A percentile compares a stretch with the other conserved stretches of the same genome.
phyloP scores from a whole-genome alignment of 495 filamentous ascomycete genomes.

The Pseudevernia furfuracea region DNA sequence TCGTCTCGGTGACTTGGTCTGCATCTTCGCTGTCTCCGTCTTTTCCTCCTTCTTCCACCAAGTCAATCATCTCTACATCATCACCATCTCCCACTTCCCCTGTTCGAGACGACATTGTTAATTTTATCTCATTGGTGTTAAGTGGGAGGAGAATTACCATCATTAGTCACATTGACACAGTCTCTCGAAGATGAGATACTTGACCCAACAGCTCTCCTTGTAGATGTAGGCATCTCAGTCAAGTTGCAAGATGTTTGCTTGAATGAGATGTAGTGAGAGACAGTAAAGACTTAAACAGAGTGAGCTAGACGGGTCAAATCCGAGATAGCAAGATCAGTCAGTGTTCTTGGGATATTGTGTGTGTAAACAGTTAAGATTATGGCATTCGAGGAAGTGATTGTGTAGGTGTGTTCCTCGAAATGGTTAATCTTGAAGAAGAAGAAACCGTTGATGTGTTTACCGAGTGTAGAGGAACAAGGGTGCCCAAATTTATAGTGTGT shows the following conservation, averaged over 20 bases:
- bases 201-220: background rate
- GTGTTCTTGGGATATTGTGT: background rate
- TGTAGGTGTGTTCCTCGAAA: background rate
- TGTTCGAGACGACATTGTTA: background rate
- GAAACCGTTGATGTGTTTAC: background rate
- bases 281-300: background rate
- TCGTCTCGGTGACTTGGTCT: background rate
- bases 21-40: background rate
- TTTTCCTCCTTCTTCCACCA: background rate
- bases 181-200: background rate
- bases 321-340: background rate
- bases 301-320: background rate
- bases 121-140: background rate
- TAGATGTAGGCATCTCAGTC: background rate
- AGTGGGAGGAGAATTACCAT: background rate
- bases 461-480: background rate
- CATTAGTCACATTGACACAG: background rate
- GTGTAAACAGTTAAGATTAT: background rate
- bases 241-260: background rate
- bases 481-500: background rate
- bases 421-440: background rate
- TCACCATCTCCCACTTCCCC: background rate
- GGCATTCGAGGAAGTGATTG: no score
- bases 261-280: background rate
- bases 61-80: background rate